Evolutionary conservation across 2,329 filamentous ascomycete genomes (phyloP).

Genomic region (Aspergillus arachidicola): DNA sequence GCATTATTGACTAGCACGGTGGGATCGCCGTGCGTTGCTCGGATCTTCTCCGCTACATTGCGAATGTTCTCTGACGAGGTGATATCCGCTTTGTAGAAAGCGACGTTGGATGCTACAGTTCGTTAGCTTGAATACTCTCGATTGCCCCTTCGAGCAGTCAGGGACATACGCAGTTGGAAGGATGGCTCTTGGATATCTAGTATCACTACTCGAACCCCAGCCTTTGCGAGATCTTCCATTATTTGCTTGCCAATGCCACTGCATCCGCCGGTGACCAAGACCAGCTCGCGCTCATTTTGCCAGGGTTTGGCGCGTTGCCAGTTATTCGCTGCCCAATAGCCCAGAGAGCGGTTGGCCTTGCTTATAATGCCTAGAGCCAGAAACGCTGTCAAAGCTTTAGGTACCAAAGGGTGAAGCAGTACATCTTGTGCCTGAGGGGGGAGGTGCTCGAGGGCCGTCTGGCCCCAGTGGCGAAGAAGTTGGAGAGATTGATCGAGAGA

Average conservation of each 20-base stretch:
- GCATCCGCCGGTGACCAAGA: constrained; percentile 41
- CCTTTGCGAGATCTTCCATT: constrained; percentile 32
- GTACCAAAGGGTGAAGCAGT: constrained; percentile 30
- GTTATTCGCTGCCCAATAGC: constrained; percentile 34
- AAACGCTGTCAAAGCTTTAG: constrained; percentile 29
- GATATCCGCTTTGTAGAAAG: constrained; percentile 43
- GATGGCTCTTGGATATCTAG: constrained; percentile 40
- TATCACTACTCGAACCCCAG: constrained; percentile 37
- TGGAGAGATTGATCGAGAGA: constrained; percentile 21
- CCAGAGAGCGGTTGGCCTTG: constrained; percentile 32
- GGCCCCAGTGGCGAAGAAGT: constrained; percentile 28
- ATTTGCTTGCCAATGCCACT: constrained; percentile 44
- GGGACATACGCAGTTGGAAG: constrained; percentile 30
- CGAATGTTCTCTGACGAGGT: constrained; percentile 37
- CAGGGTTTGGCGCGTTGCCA: constrained; percentile 30
- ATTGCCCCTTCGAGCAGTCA: neutral
- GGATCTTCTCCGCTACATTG: constrained; percentile 41
- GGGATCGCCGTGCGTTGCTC: constrained; percentile 44
- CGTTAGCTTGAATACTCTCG: neutral
- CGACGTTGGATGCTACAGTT: constrained; percentile 31
- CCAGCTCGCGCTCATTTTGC: constrained; percentile 32
- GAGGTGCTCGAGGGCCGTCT: constrained; percentile 27
- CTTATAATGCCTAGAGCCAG: constrained; percentile 29
- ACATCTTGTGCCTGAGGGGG: constrained; percentile 31
- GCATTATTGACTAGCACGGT: constrained; percentile 55